Conservation (phyloP, 176 grass and related monocot species). For the Bonia amplexicaulis region DNA sequence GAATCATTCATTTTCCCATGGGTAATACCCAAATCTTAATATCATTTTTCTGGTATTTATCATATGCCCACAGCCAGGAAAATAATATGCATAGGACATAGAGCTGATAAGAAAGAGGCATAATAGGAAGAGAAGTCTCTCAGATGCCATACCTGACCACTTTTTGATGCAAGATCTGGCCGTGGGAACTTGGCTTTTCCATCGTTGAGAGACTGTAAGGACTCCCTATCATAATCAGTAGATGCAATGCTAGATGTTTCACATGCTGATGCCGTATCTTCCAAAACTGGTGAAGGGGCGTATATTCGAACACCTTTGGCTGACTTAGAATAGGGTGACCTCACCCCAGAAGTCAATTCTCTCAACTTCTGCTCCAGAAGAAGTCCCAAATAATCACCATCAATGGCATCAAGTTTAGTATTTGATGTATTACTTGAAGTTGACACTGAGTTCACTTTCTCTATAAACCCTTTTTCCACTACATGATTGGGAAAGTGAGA, state of each 20-base stretch:
- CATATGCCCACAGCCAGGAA: constrained; percentile 11
- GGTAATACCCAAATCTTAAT: not conserved
- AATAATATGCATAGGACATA: constrained; percentile 4
- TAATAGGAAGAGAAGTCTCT: constrained; percentile 19
- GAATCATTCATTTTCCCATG: not conserved
- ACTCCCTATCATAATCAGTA: constrained; percentile 50
- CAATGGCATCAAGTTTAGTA: constrained; percentile 40
- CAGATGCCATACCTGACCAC: constrained; percentile 42
- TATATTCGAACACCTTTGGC: constrained; percentile 27
- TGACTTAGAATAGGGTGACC: constrained; percentile 56
- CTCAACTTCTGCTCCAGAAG: constrained; percentile 83
- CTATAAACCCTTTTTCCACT: constrained; percentile 23
- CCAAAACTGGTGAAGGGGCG: constrained; percentile 20
- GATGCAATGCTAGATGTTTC: constrained; percentile 51
- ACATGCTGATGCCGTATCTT: constrained; percentile 34
- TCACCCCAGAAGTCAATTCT: constrained; percentile 57
- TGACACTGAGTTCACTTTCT: constrained; percentile 16
- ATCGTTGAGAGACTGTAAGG: constrained; percentile 40
- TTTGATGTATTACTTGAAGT: constrained; percentile 30
- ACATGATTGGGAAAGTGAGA: constrained; percentile 28
- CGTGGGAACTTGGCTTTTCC: constrained; percentile 15
- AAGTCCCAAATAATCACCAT: constrained; percentile 79
- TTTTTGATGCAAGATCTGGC: constrained; percentile 21
- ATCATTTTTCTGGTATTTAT: constrained; percentile 5
- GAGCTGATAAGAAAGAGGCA: constrained; percentile 23